These are phyloP conservation scores for Orychophragmus violaceus DNA, from an alignment of 345 rosid genomes.

Conservation along the genomic window DNA sequence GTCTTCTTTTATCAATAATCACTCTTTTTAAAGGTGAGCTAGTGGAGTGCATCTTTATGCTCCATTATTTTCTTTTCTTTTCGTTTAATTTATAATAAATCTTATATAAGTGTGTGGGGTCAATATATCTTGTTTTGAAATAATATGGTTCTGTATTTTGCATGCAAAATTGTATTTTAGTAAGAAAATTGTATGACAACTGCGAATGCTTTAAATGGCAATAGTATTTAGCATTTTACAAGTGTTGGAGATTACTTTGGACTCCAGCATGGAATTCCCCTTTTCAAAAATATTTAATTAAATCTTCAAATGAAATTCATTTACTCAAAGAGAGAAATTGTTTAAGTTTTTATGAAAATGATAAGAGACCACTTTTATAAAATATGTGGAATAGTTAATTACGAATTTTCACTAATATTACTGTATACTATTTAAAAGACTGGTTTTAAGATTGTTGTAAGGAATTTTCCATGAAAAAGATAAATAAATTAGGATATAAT, in stretches of 20 bases:
- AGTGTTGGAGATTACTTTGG: background rate
- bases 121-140: background rate
- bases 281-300: background rate
- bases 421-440: no score
- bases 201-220: background rate
- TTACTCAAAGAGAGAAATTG: background rate
- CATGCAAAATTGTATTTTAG: background rate
- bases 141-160: background rate
- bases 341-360: background rate
- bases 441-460: no score
- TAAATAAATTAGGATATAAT: background rate
- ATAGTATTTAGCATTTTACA: background rate
- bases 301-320: background rate
- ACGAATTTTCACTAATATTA: background rate
- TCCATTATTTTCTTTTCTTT: background rate
- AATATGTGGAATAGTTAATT: background rate
- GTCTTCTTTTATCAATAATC: background rate
- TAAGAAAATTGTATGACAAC: background rate
- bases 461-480: background rate
- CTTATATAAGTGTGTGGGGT: background rate
- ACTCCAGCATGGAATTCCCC: background rate
- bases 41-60: conserved; percentile 13
- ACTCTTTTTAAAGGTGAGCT: background rate
- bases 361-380: background rate
- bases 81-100: background rate